These are phyloP conservation scores for Phytophthora palmivora DNA, from an alignment of 352 stramenopile species.

Conservation along the genomic window DNA sequence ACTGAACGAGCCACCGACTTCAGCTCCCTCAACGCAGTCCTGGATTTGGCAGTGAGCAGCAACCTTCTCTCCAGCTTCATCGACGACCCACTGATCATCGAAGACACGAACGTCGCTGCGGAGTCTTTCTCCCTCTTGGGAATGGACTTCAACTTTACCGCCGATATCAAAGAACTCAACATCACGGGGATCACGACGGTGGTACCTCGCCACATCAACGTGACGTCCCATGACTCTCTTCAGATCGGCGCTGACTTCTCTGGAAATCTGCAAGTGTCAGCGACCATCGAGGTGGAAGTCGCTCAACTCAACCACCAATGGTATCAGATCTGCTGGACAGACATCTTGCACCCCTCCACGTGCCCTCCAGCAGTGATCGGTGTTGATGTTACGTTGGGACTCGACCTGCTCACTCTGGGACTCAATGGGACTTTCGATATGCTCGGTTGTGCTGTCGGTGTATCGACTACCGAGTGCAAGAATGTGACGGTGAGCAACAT, in stretches of 20 bases:
- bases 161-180: constrained; percentile 41
- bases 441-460: constrained; percentile 25
- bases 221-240: constrained; percentile 33
- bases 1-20: constrained; percentile 33
- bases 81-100: constrained; percentile 37
- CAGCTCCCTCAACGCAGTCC: constrained; percentile 37
- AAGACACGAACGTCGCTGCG: constrained; percentile 29
- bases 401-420: constrained; percentile 31
- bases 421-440: constrained; percentile 37
- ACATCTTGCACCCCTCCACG: constrained; percentile 39
- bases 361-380: constrained; percentile 37
- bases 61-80: constrained; percentile 39
- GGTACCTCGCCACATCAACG: constrained; percentile 42
- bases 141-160: constrained; percentile 36
- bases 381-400: constrained; percentile 36
- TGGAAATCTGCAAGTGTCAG: constrained; percentile 30
- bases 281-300: constrained; percentile 35
- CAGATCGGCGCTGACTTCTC: constrained; percentile 41
- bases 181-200: constrained; percentile 39
- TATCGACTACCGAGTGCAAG: constrained; percentile 33
- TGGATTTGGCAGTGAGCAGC: constrained; percentile 37
- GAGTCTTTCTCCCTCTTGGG: constrained; percentile 41
- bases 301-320: constrained; percentile 45
- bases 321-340: constrained; percentile 57
- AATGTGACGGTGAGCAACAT: constrained; percentile 46